phyloP scores from a whole-genome alignment of 2,329 filamentous ascomycete species.

The Claviceps cyperi region DNA sequence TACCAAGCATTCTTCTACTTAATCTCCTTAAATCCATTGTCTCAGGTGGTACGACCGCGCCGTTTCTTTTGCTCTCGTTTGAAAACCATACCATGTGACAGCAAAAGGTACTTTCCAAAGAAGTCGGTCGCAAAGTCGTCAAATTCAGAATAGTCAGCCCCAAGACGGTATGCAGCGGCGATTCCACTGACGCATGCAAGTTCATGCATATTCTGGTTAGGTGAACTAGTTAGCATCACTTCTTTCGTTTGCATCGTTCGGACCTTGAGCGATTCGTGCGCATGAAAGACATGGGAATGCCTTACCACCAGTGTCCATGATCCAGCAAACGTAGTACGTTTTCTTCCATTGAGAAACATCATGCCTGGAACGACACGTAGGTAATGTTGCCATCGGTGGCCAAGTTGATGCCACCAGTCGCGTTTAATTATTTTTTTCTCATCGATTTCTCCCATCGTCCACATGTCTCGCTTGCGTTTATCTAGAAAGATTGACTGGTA shows the following conservation, averaged over 20 bases:
- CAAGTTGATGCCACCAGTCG: conserved; percentile 56
- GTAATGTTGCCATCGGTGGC: conserved; percentile 50
- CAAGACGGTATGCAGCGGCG: conserved; percentile 53
- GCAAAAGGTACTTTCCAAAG: conserved; percentile 30
- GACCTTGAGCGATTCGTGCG: background rate
- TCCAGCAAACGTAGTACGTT: conserved; percentile 47
- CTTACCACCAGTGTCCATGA: conserved; percentile 54
- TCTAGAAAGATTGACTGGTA: conserved; percentile 59
- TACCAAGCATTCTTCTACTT: no score
- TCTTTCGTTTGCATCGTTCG: background rate
- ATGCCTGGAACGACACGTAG: conserved; percentile 52
- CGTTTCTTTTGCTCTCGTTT: conserved; percentile 18
- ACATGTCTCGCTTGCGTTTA: conserved; percentile 38
- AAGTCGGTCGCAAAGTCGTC: conserved; percentile 37
- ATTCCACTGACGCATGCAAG: conserved; percentile 58
- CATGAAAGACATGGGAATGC: background rate
- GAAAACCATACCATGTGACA: conserved; percentile 30
- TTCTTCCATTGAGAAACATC: conserved; percentile 56
- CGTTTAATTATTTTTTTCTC: conserved; percentile 43
- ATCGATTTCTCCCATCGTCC: conserved; percentile 46
- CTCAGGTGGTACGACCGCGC: conserved; percentile 4
- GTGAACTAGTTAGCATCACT: background rate
- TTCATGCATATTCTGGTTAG: conserved; percentile 48
- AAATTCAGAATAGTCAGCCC: conserved; percentile 47
- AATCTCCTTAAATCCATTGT: background rate